phyloP scores from a whole-genome alignment of 2,329 filamentous ascomycete species.

The Apiospora saccharicola region DNA sequence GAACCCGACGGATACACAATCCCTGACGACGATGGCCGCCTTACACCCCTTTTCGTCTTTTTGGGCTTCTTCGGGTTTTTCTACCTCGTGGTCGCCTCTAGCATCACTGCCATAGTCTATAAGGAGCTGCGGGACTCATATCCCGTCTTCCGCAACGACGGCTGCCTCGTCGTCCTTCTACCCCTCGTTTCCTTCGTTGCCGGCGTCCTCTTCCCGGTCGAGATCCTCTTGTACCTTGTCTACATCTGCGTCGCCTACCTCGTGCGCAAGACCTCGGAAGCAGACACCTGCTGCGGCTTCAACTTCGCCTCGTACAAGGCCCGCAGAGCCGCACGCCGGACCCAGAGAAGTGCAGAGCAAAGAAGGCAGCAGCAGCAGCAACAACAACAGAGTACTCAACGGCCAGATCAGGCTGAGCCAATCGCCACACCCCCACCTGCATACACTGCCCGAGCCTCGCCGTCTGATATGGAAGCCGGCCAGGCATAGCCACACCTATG shows the following conservation, averaged over 20 bases:
- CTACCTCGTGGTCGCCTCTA: not conserved
- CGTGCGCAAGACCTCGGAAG: not conserved
- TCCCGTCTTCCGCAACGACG: not conserved
- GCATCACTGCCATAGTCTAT: fast-evolving
- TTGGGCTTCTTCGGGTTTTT: not conserved
- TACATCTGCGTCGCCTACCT: not conserved
- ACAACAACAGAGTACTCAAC: too few relatives aligned
- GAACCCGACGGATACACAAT: not conserved
- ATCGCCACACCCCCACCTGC: not conserved
- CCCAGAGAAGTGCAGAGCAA: not conserved
- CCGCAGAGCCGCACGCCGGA: not conserved
- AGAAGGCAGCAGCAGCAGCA: not conserved
- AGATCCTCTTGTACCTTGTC: fast-evolving
- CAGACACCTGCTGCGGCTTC: not conserved
- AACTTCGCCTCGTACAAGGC: not conserved
- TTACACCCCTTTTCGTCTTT: not conserved
- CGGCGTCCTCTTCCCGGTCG: not conserved
- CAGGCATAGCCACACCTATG: not conserved
- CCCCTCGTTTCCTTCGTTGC: not conserved
- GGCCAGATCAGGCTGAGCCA: not conserved
- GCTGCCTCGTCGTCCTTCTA: not conserved
- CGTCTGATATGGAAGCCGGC: not conserved
- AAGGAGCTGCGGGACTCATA: not conserved
- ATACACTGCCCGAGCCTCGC: not conserved
- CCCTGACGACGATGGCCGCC: too few relatives aligned